These are phyloP conservation scores for Podaxis pistillaris DNA, from an alignment of 768 basidiomycete genomes.

Conservation along the genomic window DNA sequence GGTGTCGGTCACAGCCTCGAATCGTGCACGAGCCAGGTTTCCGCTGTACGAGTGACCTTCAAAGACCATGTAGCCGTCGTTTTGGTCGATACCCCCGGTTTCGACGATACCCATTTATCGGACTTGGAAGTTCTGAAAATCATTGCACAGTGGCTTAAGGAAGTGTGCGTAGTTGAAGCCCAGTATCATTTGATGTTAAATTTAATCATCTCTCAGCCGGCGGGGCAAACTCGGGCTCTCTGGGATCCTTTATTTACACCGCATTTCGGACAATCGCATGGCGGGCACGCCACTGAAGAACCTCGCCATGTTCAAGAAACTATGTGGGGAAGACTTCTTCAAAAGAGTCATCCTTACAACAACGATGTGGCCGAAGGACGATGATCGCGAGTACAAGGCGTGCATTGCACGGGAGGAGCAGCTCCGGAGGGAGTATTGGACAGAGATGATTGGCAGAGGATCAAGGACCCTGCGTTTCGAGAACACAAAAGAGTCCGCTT, in stretches of 20 bases:
- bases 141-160: not conserved
- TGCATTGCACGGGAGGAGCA: not conserved
- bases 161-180: not conserved
- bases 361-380: not conserved
- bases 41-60: not conserved
- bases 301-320: slow-evolving; percentile 15
- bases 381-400: not conserved
- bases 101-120: not conserved
- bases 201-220: not conserved
- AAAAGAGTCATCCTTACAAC: not conserved
- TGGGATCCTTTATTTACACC: slow-evolving; percentile 15
- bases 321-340: slow-evolving; percentile 16
- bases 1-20: not conserved
- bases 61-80: not conserved
- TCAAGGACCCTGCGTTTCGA: not conserved
- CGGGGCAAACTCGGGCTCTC: not conserved
- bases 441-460: not conserved
- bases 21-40: not conserved
- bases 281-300: slow-evolving; percentile 4
- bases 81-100: slow-evolving; percentile 2
- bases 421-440: not conserved
- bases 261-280: slow-evolving; percentile 13
- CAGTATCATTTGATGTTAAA: not conserved
- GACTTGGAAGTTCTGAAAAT: not conserved
- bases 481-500: not conserved